Evolutionary conservation across 2,329 filamentous ascomycete genomes (phyloP), one percentile per base, ranked within the genome.

Genomic region (Ascochyta lentis): DNA sequence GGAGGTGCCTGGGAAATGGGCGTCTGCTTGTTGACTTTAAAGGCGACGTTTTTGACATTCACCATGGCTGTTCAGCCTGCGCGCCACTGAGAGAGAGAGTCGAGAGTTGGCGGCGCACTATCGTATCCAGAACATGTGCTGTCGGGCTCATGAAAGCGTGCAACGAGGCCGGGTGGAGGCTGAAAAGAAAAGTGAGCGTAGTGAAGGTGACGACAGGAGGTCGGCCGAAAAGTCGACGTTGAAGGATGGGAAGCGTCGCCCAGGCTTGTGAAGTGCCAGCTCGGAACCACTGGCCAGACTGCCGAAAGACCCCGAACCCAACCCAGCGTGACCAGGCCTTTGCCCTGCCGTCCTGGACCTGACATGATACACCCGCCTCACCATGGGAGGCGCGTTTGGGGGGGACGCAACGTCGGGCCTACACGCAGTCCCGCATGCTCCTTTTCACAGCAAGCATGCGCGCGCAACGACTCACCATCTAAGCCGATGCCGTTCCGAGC

Each of bases 1-100:
- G 67, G 64, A 8, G 67, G 65, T 15, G 64, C 58, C 31, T 65
- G 68, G 42, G 56, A 60, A 31, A 64, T 60, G 10, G 71, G 69
- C 29, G 66, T 65, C 65, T 75, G 72, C 60, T 72, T 72, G 61
- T 73, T 68, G 70, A 75, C 72, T 64, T 68, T 73, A 66, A 75
- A 75, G 54, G 70, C 67, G 64, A 71, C 71, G 60, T 72, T 67
- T 62, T 73, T 75, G 26, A 69, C 67, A 67, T 74, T 73, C 57
- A 75, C 71, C 72, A 75, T 75, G 62, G 63, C 69, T 67, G 60
- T 64, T 69, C 69, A 70, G 69, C 71, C 68, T 68, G 63, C 63
- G 68, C 69, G 71, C 66, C 62, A 70, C 64, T 66, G 67, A 54
- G 49, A 50, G 58, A 49, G 49, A 53, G 34, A 26, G 48, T 53